Evolutionary conservation across 2,329 filamentous ascomycete genomes (phyloP), one percentile per base, ranked within the genome.

Genomic region (Teratosphaeria pseudoeucalypti): DNA sequence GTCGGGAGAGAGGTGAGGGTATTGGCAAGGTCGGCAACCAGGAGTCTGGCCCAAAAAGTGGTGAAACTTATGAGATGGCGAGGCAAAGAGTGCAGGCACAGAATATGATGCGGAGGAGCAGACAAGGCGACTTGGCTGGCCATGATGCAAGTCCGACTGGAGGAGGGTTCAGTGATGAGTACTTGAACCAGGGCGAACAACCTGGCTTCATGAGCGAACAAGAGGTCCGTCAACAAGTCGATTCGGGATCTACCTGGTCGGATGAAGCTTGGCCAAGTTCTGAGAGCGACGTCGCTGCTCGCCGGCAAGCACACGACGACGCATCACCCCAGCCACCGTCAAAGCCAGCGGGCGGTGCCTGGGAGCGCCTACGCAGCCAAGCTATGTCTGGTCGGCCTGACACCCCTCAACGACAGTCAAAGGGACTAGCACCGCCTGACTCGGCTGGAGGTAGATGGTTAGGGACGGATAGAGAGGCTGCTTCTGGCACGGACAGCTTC

Each of bases 71-170:
- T 58, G 67, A 70, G 55, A 69, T 69, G 66, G 66, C 67, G 53
- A 61, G 66, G 59, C 69, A 72, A 60, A 63, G 69, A 56, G 55
- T 61, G 27, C 57, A 58, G 11, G 66, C 62, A 52, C 68, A 72
- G 55, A 56, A 29, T 16, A 47, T 5, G 26, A 53, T 34, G 57
- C 52, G 34, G 14, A 57, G 49, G 47, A 37, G 55, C 34, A 57
- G 19, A 56, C 52, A 57, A 55, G 29, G 26, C 34, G 34, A 54
- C 56, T 2, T 55, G 55, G 19, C 10, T 49, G 10, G n/a, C 32
- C 74, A 77, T 58, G 76, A 78, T 58, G 74, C 74, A 71, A 72
- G 72, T 58, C 71, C 77, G 39, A 73, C 75, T 37, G 62, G 74
- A 54, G 70, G 73, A 47, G 64, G 65, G 14, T 72, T 70, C 57